phyloP scores from a whole-genome alignment of 2,329 filamentous ascomycete genomes.

The Epichloe aotearoae region DNA sequence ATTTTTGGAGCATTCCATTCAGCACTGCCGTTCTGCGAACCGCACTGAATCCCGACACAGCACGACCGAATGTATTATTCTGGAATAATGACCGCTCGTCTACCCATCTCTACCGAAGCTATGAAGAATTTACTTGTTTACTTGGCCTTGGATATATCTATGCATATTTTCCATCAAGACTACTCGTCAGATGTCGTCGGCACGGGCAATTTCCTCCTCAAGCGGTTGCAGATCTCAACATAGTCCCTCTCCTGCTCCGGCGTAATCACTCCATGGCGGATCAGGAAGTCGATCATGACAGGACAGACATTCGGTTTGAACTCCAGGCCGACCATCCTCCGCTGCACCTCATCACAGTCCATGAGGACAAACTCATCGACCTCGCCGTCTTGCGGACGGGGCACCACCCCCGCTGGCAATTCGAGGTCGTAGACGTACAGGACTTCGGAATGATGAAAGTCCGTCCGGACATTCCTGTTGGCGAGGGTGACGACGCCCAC shows the following conservation, averaged over 20 bases:
- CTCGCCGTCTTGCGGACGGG: slow-evolving; percentile 61
- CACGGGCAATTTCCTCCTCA: slow-evolving; percentile 32
- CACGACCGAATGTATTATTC: too few species aligned
- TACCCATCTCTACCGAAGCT: too few species aligned
- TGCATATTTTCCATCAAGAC: too few species aligned
- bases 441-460: slow-evolving; percentile 24
- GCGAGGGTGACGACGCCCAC: slow-evolving; percentile 23
- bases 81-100: too few species aligned
- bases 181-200: slow-evolving; percentile 15
- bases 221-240: slow-evolving; percentile 45
- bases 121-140: too few species aligned
- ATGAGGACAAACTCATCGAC: slow-evolving; percentile 63
- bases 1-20: too few species aligned
- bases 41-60: too few species aligned
- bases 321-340: slow-evolving; percentile 49
- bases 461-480: slow-evolving; percentile 10
- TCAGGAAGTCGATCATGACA: slow-evolving; percentile 69
- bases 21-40: too few species aligned
- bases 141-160: too few species aligned
- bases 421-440: slow-evolving; percentile 66
- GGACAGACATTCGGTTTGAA: slow-evolving; percentile 79
- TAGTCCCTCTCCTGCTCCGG: slow-evolving; percentile 60
- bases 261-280: slow-evolving; percentile 63
- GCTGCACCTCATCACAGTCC: slow-evolving; percentile 44
- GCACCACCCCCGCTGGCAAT: slow-evolving; percentile 43